A percentile compares a stretch with the other conserved stretches of the same genome.
Evolutionary conservation across 306 rosid genomes (phyloP).

Genomic region (Ormosia emarginata): DNA sequence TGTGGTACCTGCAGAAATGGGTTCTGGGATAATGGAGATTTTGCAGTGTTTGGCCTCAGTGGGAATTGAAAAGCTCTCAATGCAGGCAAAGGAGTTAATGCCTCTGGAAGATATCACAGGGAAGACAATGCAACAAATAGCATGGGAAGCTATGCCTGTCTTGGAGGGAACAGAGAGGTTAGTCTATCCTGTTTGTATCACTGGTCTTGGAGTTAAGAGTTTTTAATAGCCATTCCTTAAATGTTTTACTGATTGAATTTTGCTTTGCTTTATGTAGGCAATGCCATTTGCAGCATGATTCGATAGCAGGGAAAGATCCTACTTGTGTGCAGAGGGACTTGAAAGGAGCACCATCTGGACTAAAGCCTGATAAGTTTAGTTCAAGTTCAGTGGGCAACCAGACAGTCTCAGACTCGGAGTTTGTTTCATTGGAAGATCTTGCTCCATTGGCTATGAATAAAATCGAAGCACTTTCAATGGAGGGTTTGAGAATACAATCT

Average conservation of each 20-base stretch:
- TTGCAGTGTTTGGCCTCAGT: conserved; percentile 85
- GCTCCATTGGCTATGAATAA: conserved; percentile 97
- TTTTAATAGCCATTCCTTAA: background rate
- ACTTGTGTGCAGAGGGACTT: conserved; percentile 24
- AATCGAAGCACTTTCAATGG: conserved; percentile 97
- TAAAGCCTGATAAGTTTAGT: conserved; percentile 33
- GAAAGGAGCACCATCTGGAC: conserved; percentile 41
- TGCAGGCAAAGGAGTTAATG: conserved; percentile 95
- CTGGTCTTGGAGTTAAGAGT: background rate
- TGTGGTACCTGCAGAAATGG: conserved; percentile 98
- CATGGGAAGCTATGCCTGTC: conserved; percentile 80
- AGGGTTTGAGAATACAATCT: conserved; percentile 95
- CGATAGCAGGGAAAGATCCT: conserved; percentile 36
- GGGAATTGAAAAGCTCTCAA: conserved; percentile 96
- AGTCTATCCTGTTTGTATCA: conserved; percentile 27
- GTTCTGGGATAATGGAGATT: conserved; percentile 80
- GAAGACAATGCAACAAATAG: conserved; percentile 90
- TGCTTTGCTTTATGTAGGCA: conserved; percentile 53
- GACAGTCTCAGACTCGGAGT: conserved; percentile 63
- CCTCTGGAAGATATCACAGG: conserved; percentile 95
- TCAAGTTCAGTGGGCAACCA: conserved; percentile 44
- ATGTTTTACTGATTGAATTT: conserved; percentile 21
- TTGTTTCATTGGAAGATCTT: conserved; percentile 89
- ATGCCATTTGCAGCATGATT: conserved; percentile 44
- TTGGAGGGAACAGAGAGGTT: conserved; percentile 78